Conservation (phyloP, 192 early-diverging fungal species). For the Umbelopsis vinacea region DNA sequence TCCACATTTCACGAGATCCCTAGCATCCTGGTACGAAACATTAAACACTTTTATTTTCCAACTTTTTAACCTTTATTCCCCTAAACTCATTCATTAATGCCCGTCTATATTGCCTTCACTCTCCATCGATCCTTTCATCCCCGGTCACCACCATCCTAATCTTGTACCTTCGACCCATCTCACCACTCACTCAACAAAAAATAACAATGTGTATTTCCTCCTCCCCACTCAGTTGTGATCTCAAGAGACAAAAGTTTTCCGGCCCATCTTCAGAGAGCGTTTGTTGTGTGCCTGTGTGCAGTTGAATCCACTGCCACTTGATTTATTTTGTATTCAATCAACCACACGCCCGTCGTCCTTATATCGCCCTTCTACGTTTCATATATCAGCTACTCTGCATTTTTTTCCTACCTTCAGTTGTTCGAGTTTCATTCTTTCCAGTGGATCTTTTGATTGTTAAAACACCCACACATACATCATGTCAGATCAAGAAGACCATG, state of each 20-base stretch:
- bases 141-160: no score
- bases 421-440: no score
- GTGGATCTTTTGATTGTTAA: not conserved
- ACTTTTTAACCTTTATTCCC: not conserved
- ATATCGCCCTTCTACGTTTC: not conserved
- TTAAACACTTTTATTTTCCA: not conserved
- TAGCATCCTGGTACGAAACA: not conserved
- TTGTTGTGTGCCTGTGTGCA: conserved; percentile 11
- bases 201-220: not conserved
- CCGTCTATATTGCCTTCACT: not conserved
- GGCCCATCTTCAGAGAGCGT: not conserved
- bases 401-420: no score
- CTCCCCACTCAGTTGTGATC: not conserved
- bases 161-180: no score
- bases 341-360: not conserved
- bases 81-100: not conserved
- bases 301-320: not conserved
- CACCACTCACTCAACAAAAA: no score
- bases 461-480: conserved; percentile 4
- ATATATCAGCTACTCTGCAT: not conserved
- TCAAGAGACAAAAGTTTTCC: not conserved
- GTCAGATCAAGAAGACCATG: conserved; percentile 30
- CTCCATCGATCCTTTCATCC: not conserved
- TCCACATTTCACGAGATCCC: not conserved
- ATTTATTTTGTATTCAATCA: not conserved